Evolutionary conservation across 108 stramenopile species (phyloP), one percentile per base, ranked within the genome.

Genomic region (Stephanodiscus triporus): DNA sequence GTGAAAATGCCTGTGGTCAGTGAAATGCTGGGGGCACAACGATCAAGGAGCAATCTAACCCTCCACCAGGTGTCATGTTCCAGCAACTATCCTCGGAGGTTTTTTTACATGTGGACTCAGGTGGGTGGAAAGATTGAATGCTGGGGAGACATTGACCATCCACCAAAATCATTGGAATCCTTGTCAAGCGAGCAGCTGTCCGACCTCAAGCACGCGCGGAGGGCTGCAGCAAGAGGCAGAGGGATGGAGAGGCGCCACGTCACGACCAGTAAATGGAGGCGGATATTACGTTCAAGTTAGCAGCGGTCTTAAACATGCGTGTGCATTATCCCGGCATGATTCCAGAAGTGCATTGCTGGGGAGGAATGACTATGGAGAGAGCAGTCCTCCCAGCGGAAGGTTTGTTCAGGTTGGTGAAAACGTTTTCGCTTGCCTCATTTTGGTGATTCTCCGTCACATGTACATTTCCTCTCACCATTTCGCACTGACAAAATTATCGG

Each of bases 261-360:
- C 20, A 42, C 45, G 60, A 10, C 26, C 22, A 29, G 27, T 27
- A 38, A 67, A 36, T 45, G 75, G 75, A 62, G 68, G 62, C 40
- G 62, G 55, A 8, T 47, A 58, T 43, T 73, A 73, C 40, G 60
- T 72, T 36, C 77, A 78, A 32, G 48, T 78, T 13, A 73, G 77
- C 38, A 78, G 77, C 32, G 77, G 77, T n/a, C 67, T 66, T 54
- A 68, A 73, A 23, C 77, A 78, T 61, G 72, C 66, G 0, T 78
- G 77, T 68, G 77, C 76, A 10, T 24, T 63, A 37, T 67, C 72
- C n/a, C 27, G 63, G 34, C 5, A 19, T 19, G 59, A 61, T 24
- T 48, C 27, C 13, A n/a, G 72, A 45, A 24, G 72, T 73, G 5
- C 72, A 56, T 48, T 78, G 77, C 32, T 78, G 77, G 72, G 77